These are phyloP conservation scores for Lactifluus hygrophoroides DNA, from an alignment of 768 basidiomycete species.

Conservation along the genomic window DNA sequence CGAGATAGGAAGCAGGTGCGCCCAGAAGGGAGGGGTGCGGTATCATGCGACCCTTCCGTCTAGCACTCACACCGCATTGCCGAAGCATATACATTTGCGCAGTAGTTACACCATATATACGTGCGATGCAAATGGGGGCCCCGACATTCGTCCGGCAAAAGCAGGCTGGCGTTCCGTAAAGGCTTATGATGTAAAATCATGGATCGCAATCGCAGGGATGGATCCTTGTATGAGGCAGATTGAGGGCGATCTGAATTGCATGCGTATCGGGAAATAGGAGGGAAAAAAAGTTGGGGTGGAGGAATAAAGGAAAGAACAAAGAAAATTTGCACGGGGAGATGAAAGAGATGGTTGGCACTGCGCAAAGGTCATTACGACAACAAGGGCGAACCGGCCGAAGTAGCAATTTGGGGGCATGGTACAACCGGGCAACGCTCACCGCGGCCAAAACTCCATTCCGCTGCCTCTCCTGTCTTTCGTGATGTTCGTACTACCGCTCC, in stretches of 20 bases:
- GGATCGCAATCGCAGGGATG: slow-evolving; percentile 10
- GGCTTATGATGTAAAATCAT: slow-evolving; percentile 1
- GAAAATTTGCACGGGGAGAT: slow-evolving; percentile 15
- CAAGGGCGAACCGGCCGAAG: background rate
- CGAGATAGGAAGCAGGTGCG: background rate
- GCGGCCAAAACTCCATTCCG: slow-evolving; percentile 68
- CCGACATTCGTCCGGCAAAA: slow-evolving; percentile 13
- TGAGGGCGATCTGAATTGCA: slow-evolving; percentile 5
- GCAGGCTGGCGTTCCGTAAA: background rate
- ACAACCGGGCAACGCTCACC: slow-evolving; percentile 34
- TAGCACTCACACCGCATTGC: slow-evolving; percentile 10
- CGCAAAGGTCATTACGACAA: background rate
- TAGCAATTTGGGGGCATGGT: background rate
- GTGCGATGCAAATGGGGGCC: slow-evolving; percentile 6
- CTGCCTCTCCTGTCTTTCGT: slow-evolving; percentile 48
- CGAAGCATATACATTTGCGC: slow-evolving; percentile 20
- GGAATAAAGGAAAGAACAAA: background rate
- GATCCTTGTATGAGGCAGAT: slow-evolving; percentile 1
- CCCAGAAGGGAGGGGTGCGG: background rate
- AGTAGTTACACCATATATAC: slow-evolving; percentile 20
- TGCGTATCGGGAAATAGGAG: background rate
- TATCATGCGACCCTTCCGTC: background rate
- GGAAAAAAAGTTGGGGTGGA: background rate
- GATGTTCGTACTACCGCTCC: slow-evolving; percentile 37
- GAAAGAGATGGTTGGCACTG: slow-evolving; percentile 7